These are phyloP conservation scores for Brassica carinata DNA, from an alignment of 345 rosid genomes.

Conservation along the genomic window DNA sequence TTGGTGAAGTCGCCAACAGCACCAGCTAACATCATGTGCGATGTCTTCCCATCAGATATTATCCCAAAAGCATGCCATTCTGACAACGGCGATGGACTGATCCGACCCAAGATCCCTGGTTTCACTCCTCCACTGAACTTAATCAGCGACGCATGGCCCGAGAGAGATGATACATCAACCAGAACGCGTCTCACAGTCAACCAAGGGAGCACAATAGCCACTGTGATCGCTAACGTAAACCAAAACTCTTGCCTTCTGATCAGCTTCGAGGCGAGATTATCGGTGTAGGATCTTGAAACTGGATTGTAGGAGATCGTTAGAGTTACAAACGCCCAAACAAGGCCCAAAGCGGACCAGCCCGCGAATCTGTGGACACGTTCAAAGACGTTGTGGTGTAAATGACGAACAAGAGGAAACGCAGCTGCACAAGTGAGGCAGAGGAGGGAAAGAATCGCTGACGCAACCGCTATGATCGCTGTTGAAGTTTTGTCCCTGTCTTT, in stretches of 20 bases:
- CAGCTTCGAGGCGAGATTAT: slow-evolving; percentile 47
- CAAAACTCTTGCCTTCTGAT: slow-evolving; percentile 68
- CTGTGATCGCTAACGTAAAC: slow-evolving; percentile 63
- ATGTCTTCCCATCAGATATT: slow-evolving; percentile 66
- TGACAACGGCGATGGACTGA: slow-evolving; percentile 87
- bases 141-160: slow-evolving; percentile 76
- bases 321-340: slow-evolving; percentile 67
- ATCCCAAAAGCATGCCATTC: slow-evolving; percentile 96
- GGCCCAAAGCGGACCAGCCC: slow-evolving; percentile 69
- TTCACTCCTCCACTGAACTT: slow-evolving; percentile 71
- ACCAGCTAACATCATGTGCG: slow-evolving; percentile 89
- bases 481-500: slow-evolving; percentile 56
- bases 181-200: slow-evolving; percentile 68
- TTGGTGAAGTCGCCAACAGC: slow-evolving; percentile 89
- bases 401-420: slow-evolving; percentile 80
- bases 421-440: slow-evolving; percentile 59
- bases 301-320: slow-evolving; percentile 65
- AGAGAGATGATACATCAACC: slow-evolving; percentile 57
- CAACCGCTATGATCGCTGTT: slow-evolving; percentile 58
- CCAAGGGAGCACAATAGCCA: slow-evolving; percentile 72
- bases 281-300: slow-evolving; percentile 51
- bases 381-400: slow-evolving; percentile 78
- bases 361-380: slow-evolving; percentile 74
- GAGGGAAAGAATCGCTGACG: slow-evolving; percentile 58
- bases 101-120: slow-evolving; percentile 77